Conservation (phyloP, 257 asterid genomes). For the Gentiana macrophylla region DNA sequence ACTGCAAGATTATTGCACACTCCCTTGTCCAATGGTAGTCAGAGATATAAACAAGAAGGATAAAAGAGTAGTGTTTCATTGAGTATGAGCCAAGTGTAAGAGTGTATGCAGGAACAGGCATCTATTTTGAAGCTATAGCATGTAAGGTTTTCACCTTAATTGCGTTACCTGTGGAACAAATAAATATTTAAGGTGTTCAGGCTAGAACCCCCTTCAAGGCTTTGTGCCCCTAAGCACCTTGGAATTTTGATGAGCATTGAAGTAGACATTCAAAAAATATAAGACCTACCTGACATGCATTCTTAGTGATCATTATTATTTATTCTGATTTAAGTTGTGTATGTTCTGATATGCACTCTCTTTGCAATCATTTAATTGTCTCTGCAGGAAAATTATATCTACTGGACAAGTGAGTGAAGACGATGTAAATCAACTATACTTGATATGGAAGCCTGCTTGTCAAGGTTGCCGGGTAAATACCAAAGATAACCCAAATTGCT, state of each 20-base stretch:
- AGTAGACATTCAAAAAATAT: background rate
- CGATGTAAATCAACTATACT: constrained; percentile 68
- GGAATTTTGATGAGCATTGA: background rate
- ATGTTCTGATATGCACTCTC: background rate
- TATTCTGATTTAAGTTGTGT: background rate
- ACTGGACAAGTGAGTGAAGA: constrained; percentile 54
- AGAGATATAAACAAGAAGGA: too few relatives aligned
- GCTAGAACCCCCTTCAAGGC: too few relatives aligned
- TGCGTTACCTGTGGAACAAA: too few relatives aligned
- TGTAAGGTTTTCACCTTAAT: too few relatives aligned
- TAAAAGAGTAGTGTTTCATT: too few relatives aligned
- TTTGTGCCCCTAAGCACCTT: background rate
- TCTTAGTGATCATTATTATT: background rate
- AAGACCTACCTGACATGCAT: too few relatives aligned
- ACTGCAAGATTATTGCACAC: too few relatives aligned
- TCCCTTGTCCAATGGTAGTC: too few relatives aligned
- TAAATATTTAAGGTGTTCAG: too few relatives aligned
- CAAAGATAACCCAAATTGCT: constrained; percentile 97
- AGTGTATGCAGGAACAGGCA: too few relatives aligned
- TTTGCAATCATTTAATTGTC: constrained; percentile 14
- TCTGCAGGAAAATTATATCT: constrained; percentile 56
- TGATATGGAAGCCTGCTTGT: constrained; percentile 78
- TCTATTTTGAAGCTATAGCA: too few relatives aligned
- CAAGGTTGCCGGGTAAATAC: constrained; percentile 92
- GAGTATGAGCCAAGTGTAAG: too few relatives aligned